A percentile compares a stretch with the other conserved stretches of the same genome.
These are phyloP conservation scores for Chlorociboria aeruginascens DNA, from an alignment of 495 filamentous ascomycete genomes.

Conservation along the genomic window DNA sequence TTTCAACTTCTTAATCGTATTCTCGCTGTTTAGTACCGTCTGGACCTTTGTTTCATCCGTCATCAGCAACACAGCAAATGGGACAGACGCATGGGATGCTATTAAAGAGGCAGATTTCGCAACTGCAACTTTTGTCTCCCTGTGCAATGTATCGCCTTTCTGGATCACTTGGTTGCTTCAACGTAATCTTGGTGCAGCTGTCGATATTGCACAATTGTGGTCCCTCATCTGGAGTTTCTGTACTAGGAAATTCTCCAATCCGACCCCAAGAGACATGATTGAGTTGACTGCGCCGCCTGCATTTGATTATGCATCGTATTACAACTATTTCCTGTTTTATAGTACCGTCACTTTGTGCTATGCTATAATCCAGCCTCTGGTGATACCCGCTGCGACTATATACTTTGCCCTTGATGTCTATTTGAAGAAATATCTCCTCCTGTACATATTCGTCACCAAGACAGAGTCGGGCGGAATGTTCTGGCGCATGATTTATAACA, in stretches of 20 bases:
- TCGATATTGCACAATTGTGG: conserved; percentile 79
- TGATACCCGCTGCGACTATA: conserved; percentile 77
- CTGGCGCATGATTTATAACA: conserved; percentile 87
- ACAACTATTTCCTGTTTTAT: conserved; percentile 94
- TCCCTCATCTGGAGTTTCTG: conserved; percentile 71
- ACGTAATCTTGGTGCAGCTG: conserved; percentile 79
- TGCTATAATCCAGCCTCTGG: conserved; percentile 75
- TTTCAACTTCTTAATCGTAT: conserved; percentile 92
- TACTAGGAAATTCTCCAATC: conserved; percentile 66
- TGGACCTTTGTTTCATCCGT: conserved; percentile 61
- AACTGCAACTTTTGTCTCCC: conserved; percentile 45
- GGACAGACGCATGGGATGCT: conserved; percentile 51
- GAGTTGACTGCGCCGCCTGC: conserved; percentile 84
- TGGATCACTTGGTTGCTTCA: conserved; percentile 92
- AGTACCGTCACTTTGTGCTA: conserved; percentile 81
- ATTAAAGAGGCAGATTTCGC: conserved; percentile 52
- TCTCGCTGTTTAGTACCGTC: conserved; percentile 73
- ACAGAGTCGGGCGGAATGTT: conserved; percentile 90
- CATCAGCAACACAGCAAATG: conserved; percentile 38
- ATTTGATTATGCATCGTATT: conserved; percentile 94
- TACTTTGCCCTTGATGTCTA: conserved; percentile 83
- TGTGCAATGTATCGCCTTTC: conserved; percentile 75
- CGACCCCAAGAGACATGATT: conserved; percentile 87
- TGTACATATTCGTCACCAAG: conserved; percentile 95
- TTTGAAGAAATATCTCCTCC: conserved; percentile 87